Evolutionary conservation across 352 stramenopile species (phyloP), one percentile per base, ranked within the genome.

Genomic region (Pythium periplocum): DNA sequence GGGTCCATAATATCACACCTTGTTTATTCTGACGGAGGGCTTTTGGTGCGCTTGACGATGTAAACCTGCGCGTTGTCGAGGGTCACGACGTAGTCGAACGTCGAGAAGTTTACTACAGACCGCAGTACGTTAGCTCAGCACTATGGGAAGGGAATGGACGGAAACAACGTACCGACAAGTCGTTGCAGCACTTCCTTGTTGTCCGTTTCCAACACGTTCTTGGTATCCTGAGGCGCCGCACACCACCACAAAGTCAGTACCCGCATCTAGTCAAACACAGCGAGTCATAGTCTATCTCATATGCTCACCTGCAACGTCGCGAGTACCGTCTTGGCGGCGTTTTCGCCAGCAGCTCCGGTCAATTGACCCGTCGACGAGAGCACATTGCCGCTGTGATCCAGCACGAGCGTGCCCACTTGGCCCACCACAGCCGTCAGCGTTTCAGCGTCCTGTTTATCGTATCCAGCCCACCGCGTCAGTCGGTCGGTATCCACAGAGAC

Each of bases 1-100:
- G 17, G 17, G 17, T 26, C 17, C 17, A 26, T 26, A 26, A 26
- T 26, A 26, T 26, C 17, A 26, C 17, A 6, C 26, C 17, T 48
- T 40, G 33, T 31, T 53, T 54, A 64, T 11, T 53, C 48, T 37
- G 49, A 31, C 26, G 55, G 45, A 31, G 31, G 6, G 11, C 49
- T 55, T 38, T 68, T 78, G 43, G 57, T 72, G 53, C 77, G 69
- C 72, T 93, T 90, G 33, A 90, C 78, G 47, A 93, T 63, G 63
- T 87, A 90, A 46, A 90, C 71, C 53, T 89, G 73, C 36, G 73
- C 48, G 33, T 52, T 67, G 59, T 82, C 76, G 39, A 86, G 65
- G 45, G 78, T 87, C 50, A 93, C 79, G 2, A 76, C 73, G 43
- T 77, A 90, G 46, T 88, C 68, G 51, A 75, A 90, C 2, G 57